Percentiles rank a stretch among this genome's conserved stretches.
Conservation (phyloP, 129 eudicot genomes). For the Lactuca saligna region DNA sequence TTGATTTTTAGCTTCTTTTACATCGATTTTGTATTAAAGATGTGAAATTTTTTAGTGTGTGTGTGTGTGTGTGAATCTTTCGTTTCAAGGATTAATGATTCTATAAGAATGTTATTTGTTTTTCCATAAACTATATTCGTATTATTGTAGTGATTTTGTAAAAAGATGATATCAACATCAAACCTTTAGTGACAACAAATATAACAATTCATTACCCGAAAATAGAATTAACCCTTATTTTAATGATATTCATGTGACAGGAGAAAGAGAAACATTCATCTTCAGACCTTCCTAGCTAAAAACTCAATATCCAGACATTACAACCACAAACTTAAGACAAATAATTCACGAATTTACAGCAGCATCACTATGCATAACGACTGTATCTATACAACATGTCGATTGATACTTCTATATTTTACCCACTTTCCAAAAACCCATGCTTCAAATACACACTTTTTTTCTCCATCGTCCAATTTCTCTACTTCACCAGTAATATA, state of each 20-base stretch:
- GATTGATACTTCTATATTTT: slow-evolving; percentile 13
- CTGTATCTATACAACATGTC: slow-evolving; percentile 34
- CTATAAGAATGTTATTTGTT: too few relatives aligned
- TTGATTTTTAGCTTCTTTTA: slow-evolving; percentile 23
- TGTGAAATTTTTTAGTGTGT: not conserved
- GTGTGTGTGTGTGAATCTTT: too few relatives aligned
- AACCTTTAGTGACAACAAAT: too few relatives aligned
- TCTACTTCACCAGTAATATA: not conserved
- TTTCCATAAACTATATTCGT: too few relatives aligned
- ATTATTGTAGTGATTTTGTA: too few relatives aligned
- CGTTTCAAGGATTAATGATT: too few relatives aligned
- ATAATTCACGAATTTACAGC: slow-evolving; percentile 32
- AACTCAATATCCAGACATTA: slow-evolving; percentile 12
- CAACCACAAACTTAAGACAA: slow-evolving; percentile 18
- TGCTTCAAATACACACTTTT: not conserved
- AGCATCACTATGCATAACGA: slow-evolving; percentile 17
- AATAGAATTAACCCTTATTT: slow-evolving; percentile 2
- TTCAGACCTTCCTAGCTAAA: slow-evolving; percentile 19
- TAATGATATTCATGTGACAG: not conserved
- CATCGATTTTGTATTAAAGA: not conserved
- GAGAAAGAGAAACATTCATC: not conserved
- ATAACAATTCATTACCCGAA: too few relatives aligned
- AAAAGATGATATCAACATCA: too few relatives aligned
- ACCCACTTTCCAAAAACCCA: slow-evolving; percentile 3
- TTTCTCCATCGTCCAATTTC: slow-evolving; percentile 7